These are phyloP conservation scores for Taxawa tesnikishii DNA, from an alignment of 2,329 filamentous ascomycete genomes.

Conservation along the genomic window DNA sequence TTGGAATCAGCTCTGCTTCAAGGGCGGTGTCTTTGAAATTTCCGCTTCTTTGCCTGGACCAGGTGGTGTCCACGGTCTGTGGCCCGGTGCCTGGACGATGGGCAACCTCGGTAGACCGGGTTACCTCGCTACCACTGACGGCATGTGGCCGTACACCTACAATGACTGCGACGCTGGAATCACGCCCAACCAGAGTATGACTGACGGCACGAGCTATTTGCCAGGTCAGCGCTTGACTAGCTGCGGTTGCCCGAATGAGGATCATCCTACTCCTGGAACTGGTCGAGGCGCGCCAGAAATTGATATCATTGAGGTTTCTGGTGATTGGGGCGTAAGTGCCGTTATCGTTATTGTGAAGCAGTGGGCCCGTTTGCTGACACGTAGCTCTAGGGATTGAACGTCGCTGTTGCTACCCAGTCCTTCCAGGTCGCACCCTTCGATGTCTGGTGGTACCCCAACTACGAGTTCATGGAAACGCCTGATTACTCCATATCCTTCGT, in stretches of 20 bases:
- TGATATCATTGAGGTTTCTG: constrained; percentile 35
- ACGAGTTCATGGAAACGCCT: constrained; percentile 39
- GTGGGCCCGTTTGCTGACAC: background rate
- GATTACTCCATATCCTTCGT: constrained; percentile 35
- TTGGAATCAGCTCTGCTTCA: constrained; percentile 65
- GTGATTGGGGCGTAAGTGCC: constrained; percentile 25
- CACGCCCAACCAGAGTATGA: constrained; percentile 34
- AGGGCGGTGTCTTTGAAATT: constrained; percentile 56
- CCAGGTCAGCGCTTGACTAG: constrained; percentile 33
- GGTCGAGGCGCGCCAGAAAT: constrained; percentile 37
- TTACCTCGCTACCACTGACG: constrained; percentile 56
- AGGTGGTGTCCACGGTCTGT: constrained; percentile 57
- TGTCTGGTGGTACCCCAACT: constrained; percentile 39
- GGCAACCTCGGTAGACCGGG: constrained; percentile 60
- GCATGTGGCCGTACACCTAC: constrained; percentile 44
- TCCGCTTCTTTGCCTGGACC: constrained; percentile 57
- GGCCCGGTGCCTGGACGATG: constrained; percentile 68
- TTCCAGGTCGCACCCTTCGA: constrained; percentile 39
- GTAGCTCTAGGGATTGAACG: constrained; percentile 11
- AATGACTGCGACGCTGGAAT: constrained; percentile 37
- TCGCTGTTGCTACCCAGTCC: constrained; percentile 35
- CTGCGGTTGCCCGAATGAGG: constrained; percentile 32
- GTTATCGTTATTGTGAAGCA: too few species aligned
- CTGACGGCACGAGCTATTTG: constrained; percentile 28
- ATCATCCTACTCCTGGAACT: constrained; percentile 34